Evolutionary conservation across 208 protist genomes (phyloP).

Genomic region (Lotmaria passim): DNA sequence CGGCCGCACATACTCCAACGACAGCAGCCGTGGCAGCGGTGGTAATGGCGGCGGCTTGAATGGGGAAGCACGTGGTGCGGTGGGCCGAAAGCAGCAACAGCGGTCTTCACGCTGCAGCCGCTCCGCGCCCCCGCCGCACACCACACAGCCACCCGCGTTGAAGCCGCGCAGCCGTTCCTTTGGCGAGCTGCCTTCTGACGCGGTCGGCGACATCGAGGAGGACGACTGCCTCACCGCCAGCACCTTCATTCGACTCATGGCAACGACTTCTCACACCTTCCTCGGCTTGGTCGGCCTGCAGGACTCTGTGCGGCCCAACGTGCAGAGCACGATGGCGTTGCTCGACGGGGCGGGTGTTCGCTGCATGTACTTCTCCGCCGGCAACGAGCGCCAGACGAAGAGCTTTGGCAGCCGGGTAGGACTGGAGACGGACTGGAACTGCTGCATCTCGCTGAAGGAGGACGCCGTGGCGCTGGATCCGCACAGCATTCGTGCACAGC

Average conservation of each 20-base stretch:
- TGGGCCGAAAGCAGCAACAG: too few relatives aligned
- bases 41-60: not conserved
- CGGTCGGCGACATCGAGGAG: slow-evolving; percentile 45
- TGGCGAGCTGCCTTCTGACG: slow-evolving; percentile 40
- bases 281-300: slow-evolving; percentile 88
- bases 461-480: slow-evolving; percentile 82
- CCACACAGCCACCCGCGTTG: slow-evolving; percentile 21
- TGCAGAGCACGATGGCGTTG: slow-evolving; percentile 72
- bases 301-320: slow-evolving; percentile 85
- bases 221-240: slow-evolving; percentile 62
- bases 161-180: slow-evolving; percentile 40
- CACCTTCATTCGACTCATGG: slow-evolving; percentile 69
- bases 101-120: slow-evolving; percentile 30
- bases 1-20: too few relatives aligned
- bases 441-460: slow-evolving; percentile 93
- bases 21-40: not conserved
- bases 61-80: not conserved
- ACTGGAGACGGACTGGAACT: slow-evolving; percentile 96
- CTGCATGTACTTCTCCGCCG: slow-evolving; percentile 92
- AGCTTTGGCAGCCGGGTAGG: slow-evolving; percentile 92
- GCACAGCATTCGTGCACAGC: slow-evolving; percentile 90
- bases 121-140: slow-evolving; percentile 33
- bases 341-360: slow-evolving; percentile 92
- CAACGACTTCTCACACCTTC: slow-evolving; percentile 85
- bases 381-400: slow-evolving; percentile 89